Evolutionary conservation across 148 eudicot genomes (phyloP), one percentile per base, ranked within the genome.

Genomic region (Rhododendron molle): DNA sequence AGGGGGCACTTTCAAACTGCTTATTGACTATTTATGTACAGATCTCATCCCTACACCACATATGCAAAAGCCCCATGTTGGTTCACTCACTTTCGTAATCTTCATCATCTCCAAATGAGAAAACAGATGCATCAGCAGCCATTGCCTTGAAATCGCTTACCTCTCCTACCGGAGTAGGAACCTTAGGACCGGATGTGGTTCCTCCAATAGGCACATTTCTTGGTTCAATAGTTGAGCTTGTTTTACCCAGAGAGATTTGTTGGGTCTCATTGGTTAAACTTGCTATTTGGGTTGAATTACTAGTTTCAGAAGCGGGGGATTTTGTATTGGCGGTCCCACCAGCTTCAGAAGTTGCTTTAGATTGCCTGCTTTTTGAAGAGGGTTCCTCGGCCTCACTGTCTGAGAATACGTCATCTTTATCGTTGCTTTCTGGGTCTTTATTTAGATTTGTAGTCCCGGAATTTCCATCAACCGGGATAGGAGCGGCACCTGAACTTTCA

Each of bases 71-170:
- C 34, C 62, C 43, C 82, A n/a, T 4, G 36, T 34, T 34, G 69
- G 32, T 83, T 94, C 81, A 97, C 58, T 97, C 98, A 79, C 96
- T 94, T 85, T 93, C 98, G 82, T 92, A 92, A 87, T 95, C 98
- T 69, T 97, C 99, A 40, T 97, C 99, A 71, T 97, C 99, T 72
- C 99, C 98, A 76, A 97, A 97, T 12, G 97, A 81, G 89, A 97
- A 95, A 56, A 97, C 97, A 82, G 99, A 97, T 26, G 99, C 99
- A 91, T 97, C 99, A 56, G 99, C 99, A 14, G 98, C 98, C 96
- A 97, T 94, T 52, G 93, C 99, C 91, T 97, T 97, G 84, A 97
- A 97, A 38, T 95, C 98, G 83, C 98, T 97, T 78, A 90, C 95
- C 85, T 89, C 96, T 34, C 85, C 91, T 4, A 71, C 91, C 2